phyloP scores from a whole-genome alignment of 1,284 basidiomycete genomes.

The Sporisorium graminicola region DNA sequence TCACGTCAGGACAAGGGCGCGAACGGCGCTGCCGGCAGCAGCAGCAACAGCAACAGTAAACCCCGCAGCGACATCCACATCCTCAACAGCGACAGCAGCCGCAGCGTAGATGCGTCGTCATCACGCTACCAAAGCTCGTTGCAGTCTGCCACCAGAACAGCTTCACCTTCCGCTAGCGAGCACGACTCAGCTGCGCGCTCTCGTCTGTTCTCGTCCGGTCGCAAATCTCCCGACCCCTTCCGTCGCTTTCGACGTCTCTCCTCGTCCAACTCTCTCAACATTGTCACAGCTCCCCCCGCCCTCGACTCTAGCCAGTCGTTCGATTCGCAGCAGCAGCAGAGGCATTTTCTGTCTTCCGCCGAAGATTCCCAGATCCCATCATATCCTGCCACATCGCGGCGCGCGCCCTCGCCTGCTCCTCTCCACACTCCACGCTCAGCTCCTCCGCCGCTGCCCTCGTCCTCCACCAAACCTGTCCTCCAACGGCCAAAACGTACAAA shows the following conservation, averaged over 20 bases:
- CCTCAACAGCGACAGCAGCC: slow-evolving; percentile 6
- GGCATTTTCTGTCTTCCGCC: neutral
- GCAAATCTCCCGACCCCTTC: slow-evolving; percentile 55
- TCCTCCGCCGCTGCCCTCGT: slow-evolving; percentile 41
- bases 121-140: slow-evolving; percentile 4
- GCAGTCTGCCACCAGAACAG: slow-evolving; percentile 4
- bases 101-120: slow-evolving; percentile 7
- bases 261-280: slow-evolving; percentile 37
- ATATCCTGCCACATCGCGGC: slow-evolving; percentile 3
- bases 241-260: slow-evolving; percentile 45
- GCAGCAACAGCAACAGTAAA: neutral
- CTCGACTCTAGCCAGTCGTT: slow-evolving; percentile 20
- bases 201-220: slow-evolving; percentile 40
- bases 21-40: neutral
- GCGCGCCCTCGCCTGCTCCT: slow-evolving; percentile 10
- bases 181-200: slow-evolving; percentile 23
- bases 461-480: slow-evolving; percentile 37
- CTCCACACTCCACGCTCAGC: slow-evolving; percentile 17
- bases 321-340: slow-evolving; percentile 28
- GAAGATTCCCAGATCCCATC: slow-evolving; percentile 10
- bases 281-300: slow-evolving; percentile 22
- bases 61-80: neutral
- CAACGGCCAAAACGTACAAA: slow-evolving; percentile 37
- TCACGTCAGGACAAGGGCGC: neutral
- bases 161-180: slow-evolving; percentile 7